A percentile compares a stretch with the other conserved stretches of the same genome.
These are phyloP conservation scores for Primulina eburnea DNA, from an alignment of 257 asterid species.

Conservation along the genomic window DNA sequence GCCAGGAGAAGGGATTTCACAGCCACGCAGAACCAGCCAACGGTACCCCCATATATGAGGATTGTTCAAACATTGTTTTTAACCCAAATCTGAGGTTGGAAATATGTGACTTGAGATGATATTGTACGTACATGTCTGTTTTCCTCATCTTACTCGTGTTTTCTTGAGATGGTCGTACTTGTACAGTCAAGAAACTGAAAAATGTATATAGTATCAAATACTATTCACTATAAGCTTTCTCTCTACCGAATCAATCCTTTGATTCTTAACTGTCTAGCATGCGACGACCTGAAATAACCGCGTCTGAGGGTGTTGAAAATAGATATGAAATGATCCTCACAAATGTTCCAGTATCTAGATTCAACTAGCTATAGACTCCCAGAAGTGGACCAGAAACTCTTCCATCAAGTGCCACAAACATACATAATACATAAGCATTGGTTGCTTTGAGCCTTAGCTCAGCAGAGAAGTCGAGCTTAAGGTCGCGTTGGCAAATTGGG, in stretches of 20 bases:
- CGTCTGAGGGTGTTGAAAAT: too few relatives aligned
- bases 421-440: background rate
- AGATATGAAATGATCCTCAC: too few relatives aligned
- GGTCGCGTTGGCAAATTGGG: too few relatives aligned
- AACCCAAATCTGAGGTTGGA: conserved; percentile 47
- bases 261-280: too few relatives aligned
- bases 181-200: too few relatives aligned
- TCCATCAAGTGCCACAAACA: background rate
- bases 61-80: conserved; percentile 36
- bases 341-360: background rate
- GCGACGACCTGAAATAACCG: too few relatives aligned
- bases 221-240: too few relatives aligned
- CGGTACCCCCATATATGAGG: conserved; percentile 35
- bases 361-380: background rate
- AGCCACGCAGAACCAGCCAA: conserved; percentile 38
- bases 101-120: conserved; percentile 41
- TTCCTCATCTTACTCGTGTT: background rate
- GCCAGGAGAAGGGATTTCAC: conserved; percentile 45
- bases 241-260: too few relatives aligned
- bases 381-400: background rate
- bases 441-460: background rate
- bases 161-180: background rate
- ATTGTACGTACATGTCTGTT: background rate
- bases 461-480: background rate
- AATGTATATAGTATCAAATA: too few relatives aligned